Evolutionary conservation across 23 red algal species (phyloP).

Genomic region (Gracilaria domingensis): DNA sequence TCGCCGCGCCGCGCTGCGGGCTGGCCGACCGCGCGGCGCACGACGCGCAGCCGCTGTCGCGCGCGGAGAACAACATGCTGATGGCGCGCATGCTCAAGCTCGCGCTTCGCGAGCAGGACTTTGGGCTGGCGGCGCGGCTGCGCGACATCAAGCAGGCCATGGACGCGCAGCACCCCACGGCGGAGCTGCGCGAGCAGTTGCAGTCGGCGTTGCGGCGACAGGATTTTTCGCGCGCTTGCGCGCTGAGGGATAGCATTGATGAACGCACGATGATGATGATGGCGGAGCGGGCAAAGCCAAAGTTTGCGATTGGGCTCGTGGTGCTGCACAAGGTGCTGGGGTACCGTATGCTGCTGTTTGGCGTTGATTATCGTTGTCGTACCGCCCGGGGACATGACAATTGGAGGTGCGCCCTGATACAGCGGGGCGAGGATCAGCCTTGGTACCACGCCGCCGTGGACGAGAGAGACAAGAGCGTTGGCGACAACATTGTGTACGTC

Average conservation of each 20-base stretch:
- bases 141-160: constrained; percentile 24
- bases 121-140: constrained; percentile 10
- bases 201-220: background rate
- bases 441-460: constrained; percentile 58
- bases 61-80: constrained; percentile 29
- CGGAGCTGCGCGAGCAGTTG: background rate
- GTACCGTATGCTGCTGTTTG: constrained; percentile 58
- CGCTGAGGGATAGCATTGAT: constrained; percentile 25
- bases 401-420: background rate
- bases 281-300: constrained; percentile 30
- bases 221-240: constrained; percentile 31
- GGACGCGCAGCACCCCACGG: constrained; percentile 13
- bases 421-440: constrained; percentile 18
- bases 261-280: background rate
- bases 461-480: constrained; percentile 42
- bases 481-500: constrained; percentile 60
- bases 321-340: constrained; percentile 22
- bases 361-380: constrained; percentile 29
- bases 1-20: background rate
- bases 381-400: background rate
- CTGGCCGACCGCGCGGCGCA: constrained; percentile 22
- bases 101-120: constrained; percentile 40
- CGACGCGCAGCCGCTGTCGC: constrained; percentile 40
- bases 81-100: constrained; percentile 23
- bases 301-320: constrained; percentile 41